Evolutionary conservation across 441 rosid genomes (phyloP).

Genomic region (Populus hybrid): DNA sequence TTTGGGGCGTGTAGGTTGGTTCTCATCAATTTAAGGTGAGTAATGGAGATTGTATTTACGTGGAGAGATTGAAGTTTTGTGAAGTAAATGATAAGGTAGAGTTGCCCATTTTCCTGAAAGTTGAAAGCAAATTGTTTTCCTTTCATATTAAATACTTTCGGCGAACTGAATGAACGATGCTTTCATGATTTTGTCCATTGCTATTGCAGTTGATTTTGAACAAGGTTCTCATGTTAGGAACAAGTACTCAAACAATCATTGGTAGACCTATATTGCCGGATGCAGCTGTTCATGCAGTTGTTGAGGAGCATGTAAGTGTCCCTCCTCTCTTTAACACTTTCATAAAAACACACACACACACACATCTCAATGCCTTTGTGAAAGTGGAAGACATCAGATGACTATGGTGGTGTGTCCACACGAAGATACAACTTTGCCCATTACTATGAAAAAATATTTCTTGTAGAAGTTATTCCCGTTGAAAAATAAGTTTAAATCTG

Average conservation of each 20-base stretch:
- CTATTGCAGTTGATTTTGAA: slow-evolving; percentile 67
- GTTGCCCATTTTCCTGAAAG: background rate
- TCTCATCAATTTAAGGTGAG: slow-evolving; percentile 95
- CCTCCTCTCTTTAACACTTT: background rate
- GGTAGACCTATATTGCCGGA: slow-evolving; percentile 85
- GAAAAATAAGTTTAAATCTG: background rate
- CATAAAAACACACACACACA: background rate
- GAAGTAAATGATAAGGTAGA: slow-evolving; percentile 86
- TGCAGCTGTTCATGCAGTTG: slow-evolving; percentile 86
- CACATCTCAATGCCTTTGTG: background rate
- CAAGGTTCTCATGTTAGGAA: slow-evolving; percentile 82
- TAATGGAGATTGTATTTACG: slow-evolving; percentile 75
- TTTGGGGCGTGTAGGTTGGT: slow-evolving; percentile 49
- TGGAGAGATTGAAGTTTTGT: slow-evolving; percentile 84
- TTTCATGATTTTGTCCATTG: slow-evolving; percentile 22
- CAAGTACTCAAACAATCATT: slow-evolving; percentile 63
- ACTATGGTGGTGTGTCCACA: no score
- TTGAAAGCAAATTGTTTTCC: background rate
- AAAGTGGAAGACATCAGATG: background rate
- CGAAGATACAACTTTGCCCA: background rate
- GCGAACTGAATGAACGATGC: background rate
- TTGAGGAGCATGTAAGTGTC: slow-evolving; percentile 89
- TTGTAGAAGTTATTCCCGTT: background rate
- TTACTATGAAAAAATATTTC: background rate
- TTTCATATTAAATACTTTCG: background rate